These are phyloP conservation scores for Pseudogymnoascus pannorum DNA, from an alignment of 2,329 filamentous ascomycete genomes.

Conservation along the genomic window DNA sequence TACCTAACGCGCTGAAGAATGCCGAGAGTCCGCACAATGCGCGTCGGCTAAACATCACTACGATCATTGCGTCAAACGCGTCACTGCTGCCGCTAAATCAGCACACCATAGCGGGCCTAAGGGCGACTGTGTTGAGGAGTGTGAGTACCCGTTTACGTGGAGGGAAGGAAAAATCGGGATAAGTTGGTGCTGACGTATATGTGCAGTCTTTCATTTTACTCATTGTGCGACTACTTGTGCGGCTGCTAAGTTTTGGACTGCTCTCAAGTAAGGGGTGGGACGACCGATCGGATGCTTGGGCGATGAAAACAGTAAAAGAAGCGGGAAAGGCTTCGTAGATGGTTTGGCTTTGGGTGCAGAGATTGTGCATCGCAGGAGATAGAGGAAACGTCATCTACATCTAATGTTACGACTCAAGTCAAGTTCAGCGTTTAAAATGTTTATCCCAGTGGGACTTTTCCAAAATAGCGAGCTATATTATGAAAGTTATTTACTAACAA, in stretches of 20 bases:
- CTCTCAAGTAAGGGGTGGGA: constrained; percentile 63
- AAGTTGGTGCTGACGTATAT: constrained; percentile 12
- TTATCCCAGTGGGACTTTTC: not conserved
- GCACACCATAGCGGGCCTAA: constrained; percentile 59
- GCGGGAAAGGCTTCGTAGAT: not conserved
- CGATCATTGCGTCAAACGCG: constrained; percentile 94
- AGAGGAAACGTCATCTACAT: not conserved
- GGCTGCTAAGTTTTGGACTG: constrained; percentile 88
- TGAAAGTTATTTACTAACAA: not conserved
- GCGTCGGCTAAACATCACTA: constrained; percentile 92
- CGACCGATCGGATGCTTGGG: not conserved
- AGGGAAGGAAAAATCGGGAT: not conserved
- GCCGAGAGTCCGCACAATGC: constrained; percentile 79
- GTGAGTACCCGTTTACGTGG: constrained; percentile 53
- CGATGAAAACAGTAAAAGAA: not conserved
- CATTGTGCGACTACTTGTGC: constrained; percentile 92
- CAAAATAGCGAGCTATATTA: not conserved
- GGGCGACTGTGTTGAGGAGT: constrained; percentile 99
- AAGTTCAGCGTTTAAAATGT: not conserved
- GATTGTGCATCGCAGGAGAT: not conserved
- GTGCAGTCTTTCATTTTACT: constrained; percentile 92
- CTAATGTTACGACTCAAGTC: too few relatives aligned
- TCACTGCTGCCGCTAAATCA: constrained; percentile 57
- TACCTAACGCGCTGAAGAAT: constrained; percentile 53
- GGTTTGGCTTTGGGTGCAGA: not conserved